A percentile compares a stretch with the other conserved stretches of the same genome.
phyloP scores from a whole-genome alignment of 2,329 filamentous ascomycete genomes.

The Hypoxylon sp. region DNA sequence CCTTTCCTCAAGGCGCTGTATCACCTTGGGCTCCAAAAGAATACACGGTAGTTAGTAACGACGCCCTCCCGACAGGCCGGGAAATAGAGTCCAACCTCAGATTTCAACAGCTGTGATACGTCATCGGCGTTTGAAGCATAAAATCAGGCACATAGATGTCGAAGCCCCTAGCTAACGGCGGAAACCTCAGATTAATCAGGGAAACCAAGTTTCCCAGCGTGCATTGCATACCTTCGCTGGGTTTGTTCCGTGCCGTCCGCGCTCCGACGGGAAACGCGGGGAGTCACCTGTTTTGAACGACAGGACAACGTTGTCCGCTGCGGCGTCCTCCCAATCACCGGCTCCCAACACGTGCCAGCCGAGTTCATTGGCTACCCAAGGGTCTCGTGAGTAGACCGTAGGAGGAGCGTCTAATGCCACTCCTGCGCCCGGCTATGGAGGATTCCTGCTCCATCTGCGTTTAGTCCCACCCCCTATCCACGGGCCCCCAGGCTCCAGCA shows the following conservation, averaged over 20 bases:
- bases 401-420: conserved; percentile 30
- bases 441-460: background rate
- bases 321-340: conserved; percentile 39
- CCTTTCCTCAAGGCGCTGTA: conserved; percentile 25
- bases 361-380: conserved; percentile 28
- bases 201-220: conserved; percentile 25
- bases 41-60: conserved; percentile 14
- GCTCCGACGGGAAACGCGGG: conserved; percentile 35
- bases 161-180: conserved; percentile 20
- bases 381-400: conserved; percentile 26
- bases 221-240: conserved; percentile 27
- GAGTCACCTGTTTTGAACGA: conserved; percentile 28
- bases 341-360: conserved; percentile 12
- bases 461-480: conserved; percentile 25
- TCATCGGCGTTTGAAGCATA: conserved; percentile 26
- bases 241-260: conserved; percentile 25
- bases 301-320: conserved; percentile 35
- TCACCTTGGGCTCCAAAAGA: conserved; percentile 38
- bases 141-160: conserved; percentile 19
- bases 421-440: conserved; percentile 17
- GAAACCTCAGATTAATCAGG: conserved; percentile 25
- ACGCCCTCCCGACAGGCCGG: conserved; percentile 1
- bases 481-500: background rate
- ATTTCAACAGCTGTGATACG: conserved; percentile 17
- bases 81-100: background rate